Conservation (phyloP, 257 asterid genomes). For the Solanum medicagineum region DNA sequence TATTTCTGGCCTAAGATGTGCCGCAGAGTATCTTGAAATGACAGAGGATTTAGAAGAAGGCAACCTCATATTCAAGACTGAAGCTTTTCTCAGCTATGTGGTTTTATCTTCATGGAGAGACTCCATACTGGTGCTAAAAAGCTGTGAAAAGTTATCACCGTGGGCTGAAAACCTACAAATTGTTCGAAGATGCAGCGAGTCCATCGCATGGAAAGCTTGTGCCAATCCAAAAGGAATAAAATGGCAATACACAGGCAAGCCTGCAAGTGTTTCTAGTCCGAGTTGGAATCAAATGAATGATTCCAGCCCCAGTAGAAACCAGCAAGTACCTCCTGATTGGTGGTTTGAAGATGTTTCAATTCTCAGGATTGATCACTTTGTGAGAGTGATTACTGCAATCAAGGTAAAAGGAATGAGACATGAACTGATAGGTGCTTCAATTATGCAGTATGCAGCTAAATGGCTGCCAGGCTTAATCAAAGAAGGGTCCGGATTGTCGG, state of each 20-base stretch:
- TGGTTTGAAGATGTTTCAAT: constrained; percentile 92
- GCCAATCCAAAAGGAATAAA: constrained; percentile 91
- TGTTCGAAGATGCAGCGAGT: constrained; percentile 84
- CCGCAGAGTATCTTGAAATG: constrained; percentile 92
- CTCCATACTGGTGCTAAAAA: constrained; percentile 66
- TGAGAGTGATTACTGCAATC: constrained; percentile 73
- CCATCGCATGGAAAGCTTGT: constrained; percentile 97
- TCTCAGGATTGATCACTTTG: constrained; percentile 83
- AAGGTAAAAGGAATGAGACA: constrained; percentile 89
- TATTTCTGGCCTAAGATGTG: constrained; percentile 86
- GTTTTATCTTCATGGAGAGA: constrained; percentile 97
- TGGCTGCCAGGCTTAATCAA: constrained; percentile 69
- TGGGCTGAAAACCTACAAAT: constrained; percentile 97
- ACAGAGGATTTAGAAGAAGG: constrained; percentile 97
- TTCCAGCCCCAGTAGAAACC: constrained; percentile 55
- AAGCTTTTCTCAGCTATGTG: constrained; percentile 91
- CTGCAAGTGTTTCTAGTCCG: constrained; percentile 60
- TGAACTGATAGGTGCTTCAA: constrained; percentile 68
- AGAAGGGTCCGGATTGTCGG: constrained; percentile 22
- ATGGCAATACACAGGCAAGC: constrained; percentile 85
- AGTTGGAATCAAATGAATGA: constrained; percentile 72
- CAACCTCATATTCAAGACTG: constrained; percentile 87
- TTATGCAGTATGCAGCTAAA: constrained; percentile 61
- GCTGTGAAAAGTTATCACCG: constrained; percentile 72
- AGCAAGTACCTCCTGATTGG: constrained; percentile 88